Evolutionary conservation across 208 protist genomes (phyloP).

Genomic region (Crithidia sp.): DNA sequence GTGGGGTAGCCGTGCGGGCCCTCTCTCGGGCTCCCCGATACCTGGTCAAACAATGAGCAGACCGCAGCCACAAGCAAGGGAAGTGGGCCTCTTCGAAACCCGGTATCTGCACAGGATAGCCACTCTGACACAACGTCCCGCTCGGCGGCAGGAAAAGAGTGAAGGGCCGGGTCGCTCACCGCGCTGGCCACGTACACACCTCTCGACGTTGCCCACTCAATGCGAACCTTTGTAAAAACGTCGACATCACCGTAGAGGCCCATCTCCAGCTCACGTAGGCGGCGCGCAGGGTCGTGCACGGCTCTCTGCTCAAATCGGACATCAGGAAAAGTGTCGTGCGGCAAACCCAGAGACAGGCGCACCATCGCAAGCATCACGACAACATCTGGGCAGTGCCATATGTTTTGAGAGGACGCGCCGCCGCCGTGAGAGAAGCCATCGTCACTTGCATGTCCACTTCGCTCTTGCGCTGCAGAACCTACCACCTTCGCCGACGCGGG

Average conservation of each 20-base stretch:
- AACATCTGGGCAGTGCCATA: slow-evolving; percentile 46
- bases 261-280: slow-evolving; percentile 38
- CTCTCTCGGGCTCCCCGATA: not conserved
- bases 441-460: not conserved
- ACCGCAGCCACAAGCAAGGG: slow-evolving; percentile 26
- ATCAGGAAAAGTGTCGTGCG: slow-evolving; percentile 46
- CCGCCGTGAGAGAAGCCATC: not conserved
- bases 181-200: slow-evolving; percentile 18
- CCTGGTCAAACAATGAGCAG: slow-evolving; percentile 27
- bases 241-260: slow-evolving; percentile 59
- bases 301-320: slow-evolving; percentile 66
- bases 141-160: not conserved
- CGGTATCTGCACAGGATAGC: slow-evolving; percentile 23
- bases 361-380: slow-evolving; percentile 57
- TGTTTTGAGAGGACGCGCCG: slow-evolving; percentile 5
- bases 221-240: slow-evolving; percentile 48
- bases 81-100: slow-evolving; percentile 19
- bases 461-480: no score
- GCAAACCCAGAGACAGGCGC: slow-evolving; percentile 33
- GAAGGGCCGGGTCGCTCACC: slow-evolving; percentile 34
- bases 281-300: slow-evolving; percentile 48
- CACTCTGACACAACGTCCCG: not conserved
- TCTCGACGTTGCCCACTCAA: slow-evolving; percentile 41
- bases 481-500: not conserved
- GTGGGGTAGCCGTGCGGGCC: slow-evolving; percentile 4